A percentile compares a stretch with the other conserved stretches of the same genome.
Evolutionary conservation across 768 basidiomycete species (phyloP).

Genomic region (Suillus ampliporus): DNA sequence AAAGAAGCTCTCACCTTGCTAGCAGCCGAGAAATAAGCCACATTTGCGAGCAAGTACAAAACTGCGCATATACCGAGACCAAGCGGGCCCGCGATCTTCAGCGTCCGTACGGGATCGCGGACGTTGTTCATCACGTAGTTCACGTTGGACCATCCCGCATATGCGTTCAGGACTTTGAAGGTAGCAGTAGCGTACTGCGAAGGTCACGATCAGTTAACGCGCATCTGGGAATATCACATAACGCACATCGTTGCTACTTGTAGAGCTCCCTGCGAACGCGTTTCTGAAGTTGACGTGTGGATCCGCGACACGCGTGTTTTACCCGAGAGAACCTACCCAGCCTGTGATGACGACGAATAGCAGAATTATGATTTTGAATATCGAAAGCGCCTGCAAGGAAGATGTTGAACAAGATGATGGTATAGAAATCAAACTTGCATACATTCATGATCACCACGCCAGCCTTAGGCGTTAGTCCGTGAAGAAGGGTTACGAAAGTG

Average conservation of each 20-base stretch:
- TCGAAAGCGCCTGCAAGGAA: slow-evolving; percentile 45
- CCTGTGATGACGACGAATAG: slow-evolving; percentile 62
- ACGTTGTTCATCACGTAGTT: slow-evolving; percentile 69
- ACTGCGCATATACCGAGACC: slow-evolving; percentile 58
- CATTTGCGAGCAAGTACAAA: slow-evolving; percentile 60
- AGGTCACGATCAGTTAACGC: neutral
- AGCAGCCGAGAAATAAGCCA: slow-evolving; percentile 57
- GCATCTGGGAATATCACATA: neutral
- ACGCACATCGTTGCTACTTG: slow-evolving; percentile 53
- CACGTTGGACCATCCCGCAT: slow-evolving; percentile 58
- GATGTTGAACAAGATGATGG: neutral
- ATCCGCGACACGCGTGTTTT: slow-evolving; percentile 58
- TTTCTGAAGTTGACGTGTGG: slow-evolving; percentile 63
- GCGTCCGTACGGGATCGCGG: slow-evolving; percentile 60
- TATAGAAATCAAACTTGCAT: slow-evolving; percentile 11
- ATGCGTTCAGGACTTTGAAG: slow-evolving; percentile 59
- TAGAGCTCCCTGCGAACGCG: slow-evolving; percentile 60
- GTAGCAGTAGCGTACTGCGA: slow-evolving; percentile 64
- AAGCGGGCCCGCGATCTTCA: slow-evolving; percentile 66
- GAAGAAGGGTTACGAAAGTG: slow-evolving; percentile 53
- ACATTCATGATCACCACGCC: slow-evolving; percentile 65
- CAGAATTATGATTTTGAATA: slow-evolving; percentile 61
- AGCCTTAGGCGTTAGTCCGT: slow-evolving; percentile 54
- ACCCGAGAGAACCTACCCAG: slow-evolving; percentile 65
- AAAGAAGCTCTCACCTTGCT: slow-evolving; percentile 23